Base-by-base conservation (phyloP, 352 stramenopile species). In the Phytophthora capsici region DNA sequence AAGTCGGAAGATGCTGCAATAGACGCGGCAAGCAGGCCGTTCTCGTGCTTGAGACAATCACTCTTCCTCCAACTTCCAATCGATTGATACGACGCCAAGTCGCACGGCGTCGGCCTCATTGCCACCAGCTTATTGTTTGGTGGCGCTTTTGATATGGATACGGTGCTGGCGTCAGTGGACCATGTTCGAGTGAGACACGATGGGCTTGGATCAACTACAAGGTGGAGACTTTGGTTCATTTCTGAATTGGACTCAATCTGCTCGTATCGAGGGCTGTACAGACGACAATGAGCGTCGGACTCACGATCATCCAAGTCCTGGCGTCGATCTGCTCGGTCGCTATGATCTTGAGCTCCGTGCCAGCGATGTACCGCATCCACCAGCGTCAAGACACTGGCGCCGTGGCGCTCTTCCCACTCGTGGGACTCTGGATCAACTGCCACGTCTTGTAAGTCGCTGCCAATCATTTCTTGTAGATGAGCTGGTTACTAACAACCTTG, bases 311-410 rank as follows among this genome's bases (percentile, higher is more conserved):
- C 47, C 72, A 83, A 43, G 48, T 68, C 9, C 28, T 80, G 54
- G 65, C 71, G 26, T 78, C 75, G 6, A 28, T 78, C 52, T 77
- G 59, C 62, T 80, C 75, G 25, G 67, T 75, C 34, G 50, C 63
- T 32, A 77, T 72, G 65, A 75, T 71, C 56, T 46, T 81, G 20
- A 79, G 71, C 69, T 73, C 71, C 12, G 46, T 62, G 44, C 72
- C 69, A 20, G 69, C 63, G 9, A 77, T 81, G 32, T 68, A 75
- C 48, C 57, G 57, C n/a, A 79, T 83, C 63, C 59, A 77, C 65
- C 74, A 77, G 51, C 54, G 58, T 2, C 38, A 58, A 32, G 60
- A 69, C 19, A 78, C 66, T 7, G 69, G 69, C n/a, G 62, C 72
- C 6, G 66, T 78, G 6, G 65, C 70, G 34, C 50, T 81, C 38